Conservation (phyloP, 2,329 filamentous ascomycete species). For the Emmonsiellopsis sp. region DNA sequence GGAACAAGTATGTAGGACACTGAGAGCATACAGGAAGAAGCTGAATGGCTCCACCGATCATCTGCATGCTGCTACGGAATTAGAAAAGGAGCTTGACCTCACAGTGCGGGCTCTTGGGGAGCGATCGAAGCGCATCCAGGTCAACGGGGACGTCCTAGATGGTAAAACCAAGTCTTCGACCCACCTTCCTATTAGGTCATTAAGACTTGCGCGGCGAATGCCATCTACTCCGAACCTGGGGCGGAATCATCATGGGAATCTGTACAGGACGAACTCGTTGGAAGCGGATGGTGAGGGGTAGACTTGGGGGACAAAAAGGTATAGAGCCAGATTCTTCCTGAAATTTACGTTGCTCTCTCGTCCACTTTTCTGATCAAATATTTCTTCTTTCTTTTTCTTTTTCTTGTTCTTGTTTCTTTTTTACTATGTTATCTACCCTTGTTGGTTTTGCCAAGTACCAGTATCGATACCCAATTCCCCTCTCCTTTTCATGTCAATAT, state of each 20-base stretch:
- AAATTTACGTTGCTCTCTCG: too few relatives aligned
- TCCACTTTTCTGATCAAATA: not conserved
- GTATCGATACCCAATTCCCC: not conserved
- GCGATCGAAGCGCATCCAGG: slow-evolving; percentile 18
- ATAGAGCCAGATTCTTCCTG: not conserved
- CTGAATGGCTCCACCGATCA: slow-evolving; percentile 40
- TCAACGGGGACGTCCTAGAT: slow-evolving; percentile 16
- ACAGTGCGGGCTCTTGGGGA: slow-evolving; percentile 26
- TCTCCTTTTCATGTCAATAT: not conserved
- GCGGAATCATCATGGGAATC: slow-evolving; percentile 14
- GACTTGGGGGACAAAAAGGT: not conserved
- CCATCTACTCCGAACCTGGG: slow-evolving; percentile 28
- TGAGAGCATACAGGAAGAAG: slow-evolving; percentile 51
- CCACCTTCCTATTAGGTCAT: slow-evolving; percentile 16
- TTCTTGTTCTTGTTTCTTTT: not conserved
- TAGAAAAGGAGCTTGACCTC: slow-evolving; percentile 48
- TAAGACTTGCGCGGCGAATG: slow-evolving; percentile 21
- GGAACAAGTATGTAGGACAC: slow-evolving; percentile 47
- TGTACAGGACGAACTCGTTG: slow-evolving; percentile 24
- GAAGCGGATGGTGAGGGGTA: slow-evolving; percentile 19
- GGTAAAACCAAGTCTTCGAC: slow-evolving; percentile 17
- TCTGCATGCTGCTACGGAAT: slow-evolving; percentile 42
- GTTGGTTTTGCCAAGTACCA: not conserved
- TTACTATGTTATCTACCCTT: not conserved
- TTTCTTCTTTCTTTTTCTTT: not conserved